A percentile compares a stretch with the other conserved stretches of the same genome.
Conservation (phyloP, 495 filamentous ascomycete genomes). For the Geoglossum glabrum region DNA sequence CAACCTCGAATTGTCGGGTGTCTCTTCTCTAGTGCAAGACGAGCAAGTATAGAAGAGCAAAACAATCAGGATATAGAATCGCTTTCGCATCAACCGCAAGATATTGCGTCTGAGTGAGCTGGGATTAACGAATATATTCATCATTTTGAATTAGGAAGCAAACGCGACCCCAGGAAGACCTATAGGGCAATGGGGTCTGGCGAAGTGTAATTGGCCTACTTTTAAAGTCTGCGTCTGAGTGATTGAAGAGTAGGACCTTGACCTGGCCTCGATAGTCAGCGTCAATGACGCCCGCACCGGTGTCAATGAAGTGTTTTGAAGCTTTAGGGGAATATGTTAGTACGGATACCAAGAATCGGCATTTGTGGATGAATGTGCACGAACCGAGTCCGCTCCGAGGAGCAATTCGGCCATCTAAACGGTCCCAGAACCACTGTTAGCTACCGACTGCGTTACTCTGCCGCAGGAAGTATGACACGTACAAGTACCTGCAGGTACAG, state of each 20-base stretch:
- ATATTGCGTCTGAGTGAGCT: slow-evolving; percentile 92
- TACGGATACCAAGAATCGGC: no score
- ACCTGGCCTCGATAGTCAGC: slow-evolving; percentile 90
- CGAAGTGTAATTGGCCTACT: slow-evolving; percentile 12
- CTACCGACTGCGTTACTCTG: neutral
- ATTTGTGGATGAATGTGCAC: neutral
- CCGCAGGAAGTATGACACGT: slow-evolving; percentile 16
- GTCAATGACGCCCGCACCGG: slow-evolving; percentile 89
- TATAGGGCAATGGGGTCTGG: neutral
- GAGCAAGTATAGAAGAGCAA: slow-evolving; percentile 10
- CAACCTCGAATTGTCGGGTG: neutral
- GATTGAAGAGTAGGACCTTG: slow-evolving; percentile 88
- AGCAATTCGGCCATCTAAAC: slow-evolving; percentile 68
- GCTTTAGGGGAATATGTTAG: slow-evolving; percentile 20
- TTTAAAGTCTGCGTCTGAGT: slow-evolving; percentile 60
- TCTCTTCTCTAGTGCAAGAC: neutral
- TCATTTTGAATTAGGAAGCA: slow-evolving; percentile 42
- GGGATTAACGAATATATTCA: slow-evolving; percentile 68
- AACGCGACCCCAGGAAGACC: neutral
- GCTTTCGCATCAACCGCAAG: slow-evolving; percentile 75
- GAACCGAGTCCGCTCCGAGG: slow-evolving; percentile 59
- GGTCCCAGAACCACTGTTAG: neutral
- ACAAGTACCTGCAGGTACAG: slow-evolving; percentile 77
- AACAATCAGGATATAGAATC: slow-evolving; percentile 30
- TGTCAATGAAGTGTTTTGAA: slow-evolving; percentile 83